phyloP scores from a whole-genome alignment of 2,329 filamentous ascomycete genomes.

The Scedosporium boydii region DNA sequence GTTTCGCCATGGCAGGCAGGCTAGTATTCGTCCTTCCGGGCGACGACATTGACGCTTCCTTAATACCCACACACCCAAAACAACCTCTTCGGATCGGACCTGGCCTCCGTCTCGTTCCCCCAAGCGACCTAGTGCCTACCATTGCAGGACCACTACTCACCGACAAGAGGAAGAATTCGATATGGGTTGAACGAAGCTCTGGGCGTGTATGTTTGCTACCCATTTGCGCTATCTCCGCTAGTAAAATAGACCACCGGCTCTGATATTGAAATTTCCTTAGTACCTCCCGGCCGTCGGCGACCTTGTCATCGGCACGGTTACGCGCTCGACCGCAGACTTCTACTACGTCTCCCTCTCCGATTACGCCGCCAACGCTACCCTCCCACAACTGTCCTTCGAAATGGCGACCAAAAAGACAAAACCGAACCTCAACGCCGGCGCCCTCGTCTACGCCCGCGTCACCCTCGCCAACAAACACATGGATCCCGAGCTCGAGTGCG shows the following conservation, averaged over 20 bases:
- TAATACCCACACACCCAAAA: conserved; percentile 59
- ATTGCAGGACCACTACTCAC: conserved; percentile 58
- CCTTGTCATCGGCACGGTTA: conserved; percentile 78
- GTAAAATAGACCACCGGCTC: background rate
- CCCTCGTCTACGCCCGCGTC: conserved; percentile 84
- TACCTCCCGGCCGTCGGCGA: conserved; percentile 77
- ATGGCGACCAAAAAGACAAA: conserved; percentile 85
- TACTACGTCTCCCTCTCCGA: conserved; percentile 72
- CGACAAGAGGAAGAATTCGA: conserved; percentile 63
- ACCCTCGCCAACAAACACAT: conserved; percentile 69
- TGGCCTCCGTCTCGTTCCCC: conserved; percentile 72
- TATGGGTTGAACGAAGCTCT: conserved; percentile 65
- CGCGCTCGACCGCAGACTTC: conserved; percentile 63
- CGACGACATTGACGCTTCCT: conserved; percentile 56
- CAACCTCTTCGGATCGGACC: conserved; percentile 72
- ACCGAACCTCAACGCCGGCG: conserved; percentile 63
- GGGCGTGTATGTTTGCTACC: conserved; percentile 50
- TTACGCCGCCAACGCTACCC: conserved; percentile 53
- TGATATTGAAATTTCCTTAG: conserved; percentile 29
- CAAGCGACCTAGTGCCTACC: conserved; percentile 61
- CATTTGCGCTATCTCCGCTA: conserved; percentile 19
- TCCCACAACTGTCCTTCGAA: conserved; percentile 89
- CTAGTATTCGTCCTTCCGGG: conserved; percentile 71
- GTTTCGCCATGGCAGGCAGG: conserved; percentile 42
- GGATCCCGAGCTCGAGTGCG: conserved; percentile 84